Evolutionary conservation across 2,329 filamentous ascomycete species (phyloP), one percentile per base, ranked within the genome.

Genomic region (Penicillium sclerotigenum): DNA sequence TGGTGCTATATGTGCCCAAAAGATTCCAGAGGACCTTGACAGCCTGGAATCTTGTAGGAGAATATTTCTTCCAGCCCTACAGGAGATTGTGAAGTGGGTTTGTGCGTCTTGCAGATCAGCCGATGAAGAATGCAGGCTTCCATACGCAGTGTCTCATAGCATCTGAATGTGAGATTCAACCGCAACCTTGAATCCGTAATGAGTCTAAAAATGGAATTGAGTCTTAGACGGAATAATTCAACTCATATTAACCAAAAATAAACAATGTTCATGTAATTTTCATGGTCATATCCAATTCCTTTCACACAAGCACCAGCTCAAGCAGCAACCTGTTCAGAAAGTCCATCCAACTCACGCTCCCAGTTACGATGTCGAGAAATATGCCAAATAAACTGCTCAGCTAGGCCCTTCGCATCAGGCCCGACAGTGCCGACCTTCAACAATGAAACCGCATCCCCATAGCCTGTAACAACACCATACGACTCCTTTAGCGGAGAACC

Each of bases 291-390:
- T 38, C 18, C 41, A 50, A 31, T 50, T 41, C 22, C 13, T 31
- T 37, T 29, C 5, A 47, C 8, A 16, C 2, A 33, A 28, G 2
- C 14, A n/a, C n/a, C 14, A 16, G 56, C 48, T 57, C 82, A 91
- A 65, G 87, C 91, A 2, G 89, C 88, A 56, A 92, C 81, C 80
- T 86, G 81, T 5, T 77, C 73, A 51, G 75, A 82, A 64, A 92
- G 71, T 0, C 90, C 90, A 64, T 89, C 85, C 69, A 88, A 56
- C 79, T 94, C 90, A n/a, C 90, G 79, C 50, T 86, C 79, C 77
- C 85, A 94, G 70, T 88, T 89, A 61, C 86, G 82, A 67, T 94
- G 90, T 73, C 84, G 82, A 33, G 86, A 84, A 50, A 93, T 85
- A 16, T 84, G 80, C 68, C 80, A 87, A 34, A 86, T 82, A 74